These are phyloP conservation scores for Fusarium lyarnte DNA, from an alignment of 2,329 filamentous ascomycete genomes.

Conservation along the genomic window DNA sequence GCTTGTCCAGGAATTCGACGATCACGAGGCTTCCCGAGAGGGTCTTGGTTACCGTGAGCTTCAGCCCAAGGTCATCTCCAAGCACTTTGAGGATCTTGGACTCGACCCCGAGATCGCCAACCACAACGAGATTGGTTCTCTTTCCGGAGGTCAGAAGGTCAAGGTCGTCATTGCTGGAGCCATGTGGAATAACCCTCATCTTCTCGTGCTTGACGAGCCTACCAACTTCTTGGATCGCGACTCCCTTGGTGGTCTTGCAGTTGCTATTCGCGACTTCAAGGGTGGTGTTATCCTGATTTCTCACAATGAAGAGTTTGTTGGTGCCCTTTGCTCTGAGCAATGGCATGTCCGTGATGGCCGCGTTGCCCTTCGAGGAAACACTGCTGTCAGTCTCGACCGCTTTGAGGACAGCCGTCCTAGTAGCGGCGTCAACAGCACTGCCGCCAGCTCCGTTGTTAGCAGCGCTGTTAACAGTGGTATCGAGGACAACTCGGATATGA, in stretches of 20 bases:
- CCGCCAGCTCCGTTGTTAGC: conserved; percentile 63
- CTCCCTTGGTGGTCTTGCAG: conserved; percentile 94
- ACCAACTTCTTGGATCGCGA: conserved; percentile 99
- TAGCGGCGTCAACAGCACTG: conserved; percentile 63
- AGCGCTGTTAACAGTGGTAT: conserved; percentile 79
- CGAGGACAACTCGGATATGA: conserved; percentile 82
- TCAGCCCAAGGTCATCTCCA: conserved; percentile 91
- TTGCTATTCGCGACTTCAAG: conserved; percentile 97
- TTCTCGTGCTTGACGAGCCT: conserved; percentile 96
- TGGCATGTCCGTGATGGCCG: conserved; percentile 92
- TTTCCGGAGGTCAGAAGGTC: conserved; percentile 98
- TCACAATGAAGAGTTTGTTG: conserved; percentile 99
- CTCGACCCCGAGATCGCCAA: conserved; percentile 98
- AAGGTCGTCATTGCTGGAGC: conserved; percentile 97
- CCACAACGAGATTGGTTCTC: conserved; percentile 96
- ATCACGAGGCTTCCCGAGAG: conserved; percentile 98
- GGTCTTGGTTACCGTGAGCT: conserved; percentile 95
- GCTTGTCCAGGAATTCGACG: conserved; percentile 96
- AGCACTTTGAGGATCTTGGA: conserved; percentile 97
- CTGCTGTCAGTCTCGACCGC: conserved; percentile 78
- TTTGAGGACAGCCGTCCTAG: conserved; percentile 85
- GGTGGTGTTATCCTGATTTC: conserved; percentile 99
- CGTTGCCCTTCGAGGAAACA: conserved; percentile 83
- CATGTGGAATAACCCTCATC: conserved; percentile 99
- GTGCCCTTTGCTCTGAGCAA: conserved; percentile 93